Percentiles rank a stretch among this genome's conserved stretches.
phyloP scores from a whole-genome alignment of 2,329 filamentous ascomycete species.

The Neurospora crassa region DNA sequence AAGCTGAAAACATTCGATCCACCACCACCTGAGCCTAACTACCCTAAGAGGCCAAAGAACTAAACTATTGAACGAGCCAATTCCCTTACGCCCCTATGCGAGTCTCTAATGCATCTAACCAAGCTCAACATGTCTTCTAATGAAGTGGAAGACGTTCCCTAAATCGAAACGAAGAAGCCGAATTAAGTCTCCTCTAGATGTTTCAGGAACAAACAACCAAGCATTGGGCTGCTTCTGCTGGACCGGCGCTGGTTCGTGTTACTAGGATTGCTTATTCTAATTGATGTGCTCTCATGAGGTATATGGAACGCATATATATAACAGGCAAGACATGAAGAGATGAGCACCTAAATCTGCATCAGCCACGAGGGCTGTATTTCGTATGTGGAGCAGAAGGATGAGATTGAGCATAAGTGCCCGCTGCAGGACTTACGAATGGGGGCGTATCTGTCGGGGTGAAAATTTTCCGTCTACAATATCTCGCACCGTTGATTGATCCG shows the following conservation, averaged over 20 bases:
- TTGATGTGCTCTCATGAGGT: background rate
- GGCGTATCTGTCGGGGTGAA: background rate
- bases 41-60: too few relatives aligned
- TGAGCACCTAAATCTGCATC: background rate
- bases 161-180: too few relatives aligned
- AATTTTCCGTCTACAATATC: background rate
- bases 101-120: too few relatives aligned
- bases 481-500: background rate
- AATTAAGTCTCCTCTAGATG: too few relatives aligned
- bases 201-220: background rate
- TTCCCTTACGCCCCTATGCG: too few relatives aligned
- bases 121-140: too few relatives aligned
- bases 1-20: background rate
- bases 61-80: too few relatives aligned
- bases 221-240: background rate
- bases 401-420: background rate
- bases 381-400: background rate
- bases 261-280: background rate
- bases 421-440: background rate
- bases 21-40: too few relatives aligned
- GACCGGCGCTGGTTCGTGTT: background rate
- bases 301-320: background rate
- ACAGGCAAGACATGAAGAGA: background rate
- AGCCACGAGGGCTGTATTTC: background rate
- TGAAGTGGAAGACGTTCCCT: too few relatives aligned